These are phyloP conservation scores for Linnemannia hyalina DNA, from an alignment of 192 early-diverging fungal species.

Conservation along the genomic window DNA sequence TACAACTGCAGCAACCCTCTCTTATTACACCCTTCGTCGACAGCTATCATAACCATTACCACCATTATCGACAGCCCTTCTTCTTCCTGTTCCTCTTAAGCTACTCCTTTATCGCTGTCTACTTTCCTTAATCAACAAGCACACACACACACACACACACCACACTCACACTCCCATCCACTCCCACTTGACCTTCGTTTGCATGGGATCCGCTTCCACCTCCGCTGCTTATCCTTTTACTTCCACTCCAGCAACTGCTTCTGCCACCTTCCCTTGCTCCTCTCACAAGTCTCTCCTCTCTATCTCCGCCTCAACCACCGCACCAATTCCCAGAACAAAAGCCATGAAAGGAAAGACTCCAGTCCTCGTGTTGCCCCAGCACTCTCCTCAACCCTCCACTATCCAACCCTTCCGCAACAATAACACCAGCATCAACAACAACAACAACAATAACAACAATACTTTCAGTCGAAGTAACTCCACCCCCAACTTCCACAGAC, in stretches of 20 bases:
- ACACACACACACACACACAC: too few species aligned
- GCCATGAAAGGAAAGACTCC: slow-evolving; percentile 43
- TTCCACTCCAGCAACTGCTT: neutral
- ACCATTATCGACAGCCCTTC: neutral
- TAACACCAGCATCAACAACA: slow-evolving; percentile 4
- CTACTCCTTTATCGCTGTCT: neutral
- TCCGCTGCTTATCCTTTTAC: neutral
- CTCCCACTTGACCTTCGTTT: neutral
- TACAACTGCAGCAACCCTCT: neutral
- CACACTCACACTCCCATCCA: neutral
- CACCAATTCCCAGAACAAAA: neutral
- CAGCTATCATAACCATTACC: neutral
- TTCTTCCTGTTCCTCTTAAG: neutral
- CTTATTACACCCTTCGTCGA: neutral
- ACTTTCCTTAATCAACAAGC: neutral
- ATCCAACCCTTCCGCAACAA: slow-evolving; percentile 2
- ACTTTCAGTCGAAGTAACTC: neutral
- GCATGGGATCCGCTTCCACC: neutral
- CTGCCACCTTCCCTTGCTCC: neutral
- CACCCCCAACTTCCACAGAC: neutral
- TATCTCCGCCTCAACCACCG: neutral
- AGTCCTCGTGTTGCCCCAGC: slow-evolving; percentile 32
- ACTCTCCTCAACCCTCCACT: neutral
- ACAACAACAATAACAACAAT: neutral
- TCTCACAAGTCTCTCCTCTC: neutral